phyloP scores from a whole-genome alignment of 2,329 filamentous ascomycete genomes.

The Ophiostoma ulmi region DNA sequence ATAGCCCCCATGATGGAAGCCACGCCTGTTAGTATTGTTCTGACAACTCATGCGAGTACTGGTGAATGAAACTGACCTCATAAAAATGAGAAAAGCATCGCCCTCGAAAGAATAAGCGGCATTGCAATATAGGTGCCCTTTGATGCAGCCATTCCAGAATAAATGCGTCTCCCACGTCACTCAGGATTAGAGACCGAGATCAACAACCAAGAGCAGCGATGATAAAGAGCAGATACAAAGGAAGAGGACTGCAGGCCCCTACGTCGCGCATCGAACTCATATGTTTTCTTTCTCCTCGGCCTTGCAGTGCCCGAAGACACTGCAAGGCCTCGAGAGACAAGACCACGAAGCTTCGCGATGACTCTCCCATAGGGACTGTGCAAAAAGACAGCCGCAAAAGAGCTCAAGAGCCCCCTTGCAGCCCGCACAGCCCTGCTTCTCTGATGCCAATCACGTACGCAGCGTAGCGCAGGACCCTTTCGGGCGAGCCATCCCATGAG shows the following conservation, averaged over 20 bases:
- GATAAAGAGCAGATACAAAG: background rate
- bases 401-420: background rate
- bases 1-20: background rate
- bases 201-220: background rate
- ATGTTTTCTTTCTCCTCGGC: constrained; percentile 23
- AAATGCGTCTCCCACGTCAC: background rate
- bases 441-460: constrained; percentile 30
- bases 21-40: constrained; percentile 25
- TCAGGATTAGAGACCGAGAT: background rate
- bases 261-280: constrained; percentile 31
- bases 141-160: background rate
- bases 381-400: background rate
- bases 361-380: constrained; percentile 28
- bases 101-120: constrained; percentile 31
- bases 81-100: constrained; percentile 27
- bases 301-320: background rate
- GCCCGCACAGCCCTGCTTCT: constrained; percentile 27
- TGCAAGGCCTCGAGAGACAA: background rate
- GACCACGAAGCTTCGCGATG: constrained; percentile 30
- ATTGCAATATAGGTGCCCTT: constrained; percentile 28
- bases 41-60: constrained; percentile 18
- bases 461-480: constrained; percentile 29
- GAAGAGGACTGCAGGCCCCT: constrained; percentile 19
- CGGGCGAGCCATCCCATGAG: constrained; percentile 23
- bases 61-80: constrained; percentile 18